Conservation (phyloP, 352 stramenopile genomes). For the Globisporangium iwayamae region DNA sequence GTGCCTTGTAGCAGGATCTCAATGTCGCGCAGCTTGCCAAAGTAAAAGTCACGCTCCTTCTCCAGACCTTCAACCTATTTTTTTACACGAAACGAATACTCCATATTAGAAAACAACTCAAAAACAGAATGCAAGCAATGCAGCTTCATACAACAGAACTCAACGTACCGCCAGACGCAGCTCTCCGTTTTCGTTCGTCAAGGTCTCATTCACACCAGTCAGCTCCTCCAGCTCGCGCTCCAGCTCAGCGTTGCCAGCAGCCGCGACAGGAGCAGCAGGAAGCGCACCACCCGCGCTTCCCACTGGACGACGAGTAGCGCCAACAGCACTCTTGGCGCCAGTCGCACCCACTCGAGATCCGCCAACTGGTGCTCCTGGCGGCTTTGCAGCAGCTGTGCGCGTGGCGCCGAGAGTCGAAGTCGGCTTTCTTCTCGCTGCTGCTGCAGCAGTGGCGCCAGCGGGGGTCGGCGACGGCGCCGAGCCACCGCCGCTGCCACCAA, state of each 20-base stretch:
- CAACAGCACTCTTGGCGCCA: conserved; percentile 12
- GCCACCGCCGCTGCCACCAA: conserved; percentile 28
- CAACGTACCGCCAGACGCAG: conserved; percentile 60
- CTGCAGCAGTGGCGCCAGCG: conserved; percentile 11
- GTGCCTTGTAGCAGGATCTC: conserved; percentile 93
- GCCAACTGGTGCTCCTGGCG: conserved; percentile 39
- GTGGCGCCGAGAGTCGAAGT: conserved; percentile 20
- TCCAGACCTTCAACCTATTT: conserved; percentile 86
- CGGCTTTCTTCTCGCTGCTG: conserved; percentile 44
- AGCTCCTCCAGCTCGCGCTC: conserved; percentile 80
- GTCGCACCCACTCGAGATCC: conserved; percentile 20
- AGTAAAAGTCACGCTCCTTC: conserved; percentile 99
- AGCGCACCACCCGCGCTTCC: conserved; percentile 22
- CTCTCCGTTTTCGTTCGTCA: conserved; percentile 79
- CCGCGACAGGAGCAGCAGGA: conserved; percentile 12
- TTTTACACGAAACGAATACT: neutral
- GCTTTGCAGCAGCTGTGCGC: conserved; percentile 30
- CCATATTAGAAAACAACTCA: neutral
- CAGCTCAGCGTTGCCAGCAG: conserved; percentile 36
- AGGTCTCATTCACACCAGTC: conserved; percentile 50
- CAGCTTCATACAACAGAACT: neutral
- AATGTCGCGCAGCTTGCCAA: conserved; percentile 97
- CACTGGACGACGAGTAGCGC: conserved; percentile 28
- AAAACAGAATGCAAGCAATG: no score
- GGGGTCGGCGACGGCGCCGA: conserved; percentile 28